These are phyloP conservation scores for Kwoniella newhampshirensis DNA, from an alignment of 768 basidiomycete species.

Conservation along the genomic window DNA sequence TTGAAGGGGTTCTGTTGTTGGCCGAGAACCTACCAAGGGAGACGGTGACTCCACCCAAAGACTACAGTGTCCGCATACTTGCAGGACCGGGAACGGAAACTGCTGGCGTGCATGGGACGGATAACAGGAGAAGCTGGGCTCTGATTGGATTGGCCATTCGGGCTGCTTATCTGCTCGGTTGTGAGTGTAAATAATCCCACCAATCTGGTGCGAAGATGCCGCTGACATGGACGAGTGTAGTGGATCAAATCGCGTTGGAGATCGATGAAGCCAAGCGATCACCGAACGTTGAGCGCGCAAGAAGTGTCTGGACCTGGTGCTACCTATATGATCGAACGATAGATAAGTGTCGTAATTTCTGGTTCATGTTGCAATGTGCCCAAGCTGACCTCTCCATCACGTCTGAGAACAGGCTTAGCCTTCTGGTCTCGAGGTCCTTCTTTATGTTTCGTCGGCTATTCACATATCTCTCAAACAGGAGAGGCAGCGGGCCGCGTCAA, in stretches of 20 bases:
- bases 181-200: constrained; percentile 36
- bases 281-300: constrained; percentile 32
- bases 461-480: constrained; percentile 46
- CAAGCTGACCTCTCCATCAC: constrained; percentile 19
- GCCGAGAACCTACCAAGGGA: constrained; percentile 49
- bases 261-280: constrained; percentile 29
- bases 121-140: constrained; percentile 48
- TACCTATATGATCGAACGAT: constrained; percentile 47
- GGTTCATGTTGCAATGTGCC: neutral
- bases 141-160: constrained; percentile 47
- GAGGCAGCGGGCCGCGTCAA: constrained; percentile 41
- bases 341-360: constrained; percentile 22
- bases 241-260: constrained; percentile 39
- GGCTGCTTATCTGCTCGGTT: constrained; percentile 46
- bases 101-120: constrained; percentile 41
- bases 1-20: constrained; percentile 47
- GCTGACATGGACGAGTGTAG: constrained; percentile 3
- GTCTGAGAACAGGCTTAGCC: constrained; percentile 48
- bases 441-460: constrained; percentile 47
- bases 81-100: constrained; percentile 21
- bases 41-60: constrained; percentile 4
- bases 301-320: constrained; percentile 49
- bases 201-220: too few species aligned
- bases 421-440: constrained; percentile 51
- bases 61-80: constrained; percentile 9